Base-by-base conservation (phyloP, 2,329 filamentous ascomycete species). In the Byssoonygena ceratinophila region DNA sequence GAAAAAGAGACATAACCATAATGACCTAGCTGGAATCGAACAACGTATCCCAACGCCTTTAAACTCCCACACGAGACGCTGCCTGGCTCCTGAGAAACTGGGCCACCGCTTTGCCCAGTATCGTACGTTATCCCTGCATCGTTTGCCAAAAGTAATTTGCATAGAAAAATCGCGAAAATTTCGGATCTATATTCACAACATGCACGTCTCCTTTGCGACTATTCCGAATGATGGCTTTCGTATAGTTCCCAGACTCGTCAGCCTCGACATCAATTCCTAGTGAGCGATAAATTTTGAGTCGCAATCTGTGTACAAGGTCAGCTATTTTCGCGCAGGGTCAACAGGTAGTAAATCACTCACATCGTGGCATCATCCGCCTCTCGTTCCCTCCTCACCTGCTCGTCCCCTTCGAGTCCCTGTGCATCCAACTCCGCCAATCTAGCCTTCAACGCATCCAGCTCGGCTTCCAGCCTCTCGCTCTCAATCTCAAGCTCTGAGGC, bases 71-170 rank as follows among this genome's bases (percentile, higher is more conserved):
- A 4, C 27, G 27, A 29, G 5, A 4, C 27, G 11, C 11, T 29
- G 4, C 27, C 27, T 29, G 27, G 27, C 11, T n/a, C n/a, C n/a
- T n/a, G n/a, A n/a, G n/a, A n/a, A n/a, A n/a, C n/a, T n/a, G n/a
- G n/a, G 27, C 27, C 31, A 37, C 31, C 34, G 11, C 20, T 34
- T 29, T 12, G 1, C 25, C 23, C 22, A 49, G 31, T n/a, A 29
- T 3, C 18, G 34, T 18, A 7, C 34, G 20, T 18, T 39, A 71
- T 31, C 65, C 68, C 68, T 74, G 94, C 67, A 96, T 75, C 27
- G 83, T 91, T 63, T 88, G 79, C 92, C 92, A 98, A 65, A 97
- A 94, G 67, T 94, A 94, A 63, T 95, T 94, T 20, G 90, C 87
- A 64, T 96, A 95, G 65, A 94, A 96, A 67, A 85, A 91, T 57